These are phyloP conservation scores for Lodderomyces metapsilosis DNA, from an alignment of 1,139 yeast species.

Conservation along the genomic window DNA sequence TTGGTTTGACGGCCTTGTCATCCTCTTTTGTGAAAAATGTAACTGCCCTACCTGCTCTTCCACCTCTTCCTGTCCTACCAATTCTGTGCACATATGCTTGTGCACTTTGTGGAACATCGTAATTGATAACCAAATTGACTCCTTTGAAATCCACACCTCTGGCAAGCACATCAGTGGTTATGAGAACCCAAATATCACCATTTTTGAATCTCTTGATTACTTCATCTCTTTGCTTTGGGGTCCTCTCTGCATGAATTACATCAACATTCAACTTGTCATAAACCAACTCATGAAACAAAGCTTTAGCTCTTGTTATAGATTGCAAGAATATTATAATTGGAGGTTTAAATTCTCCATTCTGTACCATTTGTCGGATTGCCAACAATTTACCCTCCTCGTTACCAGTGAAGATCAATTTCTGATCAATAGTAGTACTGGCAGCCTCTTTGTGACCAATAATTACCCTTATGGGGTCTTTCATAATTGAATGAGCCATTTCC, in stretches of 20 bases:
- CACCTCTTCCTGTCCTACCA: slow-evolving; percentile 98
- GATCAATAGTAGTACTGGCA: slow-evolving; percentile 82
- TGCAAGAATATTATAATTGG: slow-evolving; percentile 92
- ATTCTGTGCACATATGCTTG: slow-evolving; percentile 97
- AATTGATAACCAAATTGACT: slow-evolving; percentile 88
- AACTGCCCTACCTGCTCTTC: slow-evolving; percentile 79
- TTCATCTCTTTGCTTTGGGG: slow-evolving; percentile 83
- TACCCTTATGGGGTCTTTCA: slow-evolving; percentile 81
- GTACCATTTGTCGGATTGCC: slow-evolving; percentile 86
- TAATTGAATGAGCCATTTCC: slow-evolving; percentile 79
- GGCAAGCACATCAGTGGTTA: slow-evolving; percentile 93
- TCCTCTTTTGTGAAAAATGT: slow-evolving; percentile 95
- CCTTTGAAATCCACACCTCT: slow-evolving; percentile 98
- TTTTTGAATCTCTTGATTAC: slow-evolving; percentile 79
- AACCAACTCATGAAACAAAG: slow-evolving; percentile 84
- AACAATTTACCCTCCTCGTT: slow-evolving; percentile 91
- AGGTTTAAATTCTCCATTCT: slow-evolving; percentile 83
- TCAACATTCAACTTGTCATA: slow-evolving; percentile 93
- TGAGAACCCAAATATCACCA: slow-evolving; percentile 94
- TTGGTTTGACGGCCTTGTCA: slow-evolving; percentile 69
- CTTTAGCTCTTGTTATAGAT: slow-evolving; percentile 91
- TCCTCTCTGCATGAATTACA: slow-evolving; percentile 93
- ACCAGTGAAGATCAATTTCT: slow-evolving; percentile 82
- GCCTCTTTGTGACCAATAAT: slow-evolving; percentile 95
- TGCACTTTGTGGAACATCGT: slow-evolving; percentile 92